These are phyloP conservation scores for Sapria himalayana DNA, from an alignment of 345 rosid species.

Conservation along the genomic window DNA sequence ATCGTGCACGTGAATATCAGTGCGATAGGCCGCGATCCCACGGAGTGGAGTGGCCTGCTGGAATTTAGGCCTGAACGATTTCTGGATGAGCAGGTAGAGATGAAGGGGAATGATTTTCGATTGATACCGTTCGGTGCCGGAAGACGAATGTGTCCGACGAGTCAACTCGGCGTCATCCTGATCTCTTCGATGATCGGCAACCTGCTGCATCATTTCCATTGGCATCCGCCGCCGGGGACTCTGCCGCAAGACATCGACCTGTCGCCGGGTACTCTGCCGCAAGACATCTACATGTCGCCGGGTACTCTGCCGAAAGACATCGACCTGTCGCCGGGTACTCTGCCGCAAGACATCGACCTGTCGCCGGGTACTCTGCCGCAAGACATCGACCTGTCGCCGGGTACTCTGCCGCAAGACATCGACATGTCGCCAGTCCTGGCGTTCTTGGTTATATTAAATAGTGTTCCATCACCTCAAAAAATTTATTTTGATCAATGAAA, in stretches of 20 bases:
- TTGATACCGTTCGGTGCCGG: slow-evolving; percentile 66
- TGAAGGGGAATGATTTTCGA: slow-evolving; percentile 74
- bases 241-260: slow-evolving; percentile 39
- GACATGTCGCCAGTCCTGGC: too few species aligned
- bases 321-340: too few species aligned
- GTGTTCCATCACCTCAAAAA: too few species aligned
- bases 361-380: too few species aligned
- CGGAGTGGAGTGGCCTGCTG: slow-evolving; percentile 41
- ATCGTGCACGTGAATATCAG: slow-evolving; percentile 70
- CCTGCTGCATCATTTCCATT: slow-evolving; percentile 41
- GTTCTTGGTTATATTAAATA: too few species aligned
- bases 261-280: too few species aligned
- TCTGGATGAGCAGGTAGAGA: slow-evolving; percentile 71
- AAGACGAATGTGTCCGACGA: slow-evolving; percentile 46
- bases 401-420: too few species aligned
- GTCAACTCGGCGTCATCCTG: slow-evolving; percentile 51
- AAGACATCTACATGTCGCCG: too few species aligned
- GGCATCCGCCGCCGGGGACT: slow-evolving; percentile 30
- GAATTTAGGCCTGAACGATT: slow-evolving; percentile 74
- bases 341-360: too few species aligned
- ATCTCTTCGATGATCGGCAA: slow-evolving; percentile 51
- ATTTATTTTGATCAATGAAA: too few species aligned
- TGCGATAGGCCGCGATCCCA: slow-evolving; percentile 75
- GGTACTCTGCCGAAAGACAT: too few species aligned
- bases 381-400: too few species aligned